These are phyloP conservation scores for Trichoderma breve DNA, from an alignment of 2,329 filamentous ascomycete species.

Conservation along the genomic window DNA sequence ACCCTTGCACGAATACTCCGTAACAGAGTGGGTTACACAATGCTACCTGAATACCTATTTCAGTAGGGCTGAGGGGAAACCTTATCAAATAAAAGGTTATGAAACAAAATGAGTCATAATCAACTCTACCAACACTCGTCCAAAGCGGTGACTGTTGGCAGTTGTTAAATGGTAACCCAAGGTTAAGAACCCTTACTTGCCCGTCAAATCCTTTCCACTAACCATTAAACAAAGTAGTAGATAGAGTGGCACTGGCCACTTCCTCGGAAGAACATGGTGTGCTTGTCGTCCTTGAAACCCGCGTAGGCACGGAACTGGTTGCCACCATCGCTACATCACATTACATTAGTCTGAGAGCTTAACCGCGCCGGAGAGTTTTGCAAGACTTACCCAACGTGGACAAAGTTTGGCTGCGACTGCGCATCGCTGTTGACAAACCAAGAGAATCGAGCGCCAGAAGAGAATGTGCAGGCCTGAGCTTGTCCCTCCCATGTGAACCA, in stretches of 20 bases:
- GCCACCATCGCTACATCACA: constrained; percentile 4
- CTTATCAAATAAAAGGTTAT: neutral
- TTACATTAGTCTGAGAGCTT: neutral
- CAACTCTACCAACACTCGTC: neutral
- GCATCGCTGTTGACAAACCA: neutral
- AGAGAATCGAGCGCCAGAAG: neutral
- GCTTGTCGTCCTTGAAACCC: constrained; percentile 3
- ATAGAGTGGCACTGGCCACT: constrained; percentile 3
- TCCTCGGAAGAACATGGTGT: neutral
- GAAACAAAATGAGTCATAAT: neutral
- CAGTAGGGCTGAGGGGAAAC: neutral
- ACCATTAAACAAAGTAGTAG: neutral
- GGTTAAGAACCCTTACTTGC: neutral
- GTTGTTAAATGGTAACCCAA: neutral
- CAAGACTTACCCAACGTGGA: constrained; percentile 7
- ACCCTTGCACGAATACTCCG: neutral
- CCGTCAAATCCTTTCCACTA: neutral
- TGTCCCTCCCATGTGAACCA: neutral
- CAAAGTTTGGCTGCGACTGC: constrained; percentile 1
- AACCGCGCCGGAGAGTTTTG: neutral
- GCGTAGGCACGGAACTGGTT: constrained; percentile 9
- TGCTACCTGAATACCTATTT: neutral
- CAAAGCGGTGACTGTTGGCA: neutral
- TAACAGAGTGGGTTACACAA: neutral
- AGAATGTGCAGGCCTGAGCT: neutral